phyloP scores from a whole-genome alignment of 2,329 filamentous ascomycete genomes.

The Macroventuria anomochaeta region DNA sequence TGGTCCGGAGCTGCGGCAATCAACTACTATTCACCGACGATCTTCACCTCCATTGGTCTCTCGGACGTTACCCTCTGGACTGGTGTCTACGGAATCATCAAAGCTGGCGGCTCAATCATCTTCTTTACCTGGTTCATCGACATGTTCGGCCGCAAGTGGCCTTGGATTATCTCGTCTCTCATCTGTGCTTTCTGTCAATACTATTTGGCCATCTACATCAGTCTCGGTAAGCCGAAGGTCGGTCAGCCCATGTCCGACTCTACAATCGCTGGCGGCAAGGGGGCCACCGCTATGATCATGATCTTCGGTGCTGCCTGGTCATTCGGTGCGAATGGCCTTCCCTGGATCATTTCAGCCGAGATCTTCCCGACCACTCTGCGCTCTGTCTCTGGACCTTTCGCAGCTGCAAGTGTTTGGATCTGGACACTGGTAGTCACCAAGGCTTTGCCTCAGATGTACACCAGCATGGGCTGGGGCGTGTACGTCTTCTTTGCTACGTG shows the following conservation, averaged over 20 bases:
- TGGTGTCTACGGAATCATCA: constrained; percentile 75
- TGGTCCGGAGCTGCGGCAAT: constrained; percentile 53
- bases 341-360: constrained; percentile 76
- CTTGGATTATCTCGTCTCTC: constrained; percentile 45
- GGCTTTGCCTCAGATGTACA: constrained; percentile 71
- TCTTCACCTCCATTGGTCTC: constrained; percentile 71
- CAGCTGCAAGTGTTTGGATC: constrained; percentile 75
- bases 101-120: constrained; percentile 70
- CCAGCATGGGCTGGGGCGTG: constrained; percentile 54
- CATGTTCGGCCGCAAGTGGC: constrained; percentile 60
- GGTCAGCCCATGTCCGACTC: constrained; percentile 38
- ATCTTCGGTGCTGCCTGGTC: constrained; percentile 38
- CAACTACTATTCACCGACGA: constrained; percentile 76
- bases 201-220: constrained; percentile 67
- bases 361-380: constrained; percentile 76
- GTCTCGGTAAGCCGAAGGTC: constrained; percentile 47
- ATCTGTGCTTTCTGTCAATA: constrained; percentile 62
- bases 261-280: constrained; percentile 48
- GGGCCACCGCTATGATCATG: constrained; percentile 51
- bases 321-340: constrained; percentile 58
- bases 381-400: constrained; percentile 59
- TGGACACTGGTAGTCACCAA: constrained; percentile 73
- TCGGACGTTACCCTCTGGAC: constrained; percentile 56
- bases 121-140: constrained; percentile 76
- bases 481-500: constrained; percentile 59